Evolutionary conservation across 192 early-diverging fungal genomes (phyloP), one percentile per base, ranked within the genome.

Genomic region (Geosiphon pyriformis): DNA sequence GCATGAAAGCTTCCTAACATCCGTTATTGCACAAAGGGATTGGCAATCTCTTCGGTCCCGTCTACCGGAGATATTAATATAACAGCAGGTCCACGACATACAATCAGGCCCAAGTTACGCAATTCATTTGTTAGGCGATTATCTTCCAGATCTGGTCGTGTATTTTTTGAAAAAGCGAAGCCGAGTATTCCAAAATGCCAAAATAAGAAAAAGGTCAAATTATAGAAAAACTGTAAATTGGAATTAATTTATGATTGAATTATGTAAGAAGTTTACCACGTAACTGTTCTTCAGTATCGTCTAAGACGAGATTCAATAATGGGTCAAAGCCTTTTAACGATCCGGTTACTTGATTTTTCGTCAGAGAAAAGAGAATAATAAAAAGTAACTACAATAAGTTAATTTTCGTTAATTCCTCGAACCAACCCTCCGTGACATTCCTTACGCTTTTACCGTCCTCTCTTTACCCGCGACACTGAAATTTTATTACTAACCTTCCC

Each of bases 321-420:
- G 83, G 94, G 75, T 98, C 96, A 60, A 86, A 94, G 17, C 94
- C 94, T 78, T 95, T 95, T 48, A 98, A 78, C 15, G 83, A 83
- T 34, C 96, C 94, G 18, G 86, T 83, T 32, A 97, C 96, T 97
- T 75, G 22, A 46, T n/a, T n/a, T n/a, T n/a, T n/a, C n/a, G n/a
- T n/a, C n/a, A n/a, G n/a, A n/a, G n/a, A n/a, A n/a, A n/a, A n/a
- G n/a, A n/a, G n/a, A n/a, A n/a, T n/a, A n/a, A n/a, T n/a, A n/a
- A n/a, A n/a, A n/a, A n/a, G n/a, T 15, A 20, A 50, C 7, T 12
- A 37, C 17, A 47, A 47, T 33, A 59, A 1, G 58, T 23, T 53
- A 72, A n/a, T n/a, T n/a, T n/a, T n/a, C n/a, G n/a, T n/a, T n/a
- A n/a, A n/a, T n/a, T n/a, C n/a, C n/a, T n/a, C n/a, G n/a, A n/a